A percentile compares a stretch with the other conserved stretches of the same genome.
phyloP scores from a whole-genome alignment of 306 rosid species.

The Senna tora region DNA sequence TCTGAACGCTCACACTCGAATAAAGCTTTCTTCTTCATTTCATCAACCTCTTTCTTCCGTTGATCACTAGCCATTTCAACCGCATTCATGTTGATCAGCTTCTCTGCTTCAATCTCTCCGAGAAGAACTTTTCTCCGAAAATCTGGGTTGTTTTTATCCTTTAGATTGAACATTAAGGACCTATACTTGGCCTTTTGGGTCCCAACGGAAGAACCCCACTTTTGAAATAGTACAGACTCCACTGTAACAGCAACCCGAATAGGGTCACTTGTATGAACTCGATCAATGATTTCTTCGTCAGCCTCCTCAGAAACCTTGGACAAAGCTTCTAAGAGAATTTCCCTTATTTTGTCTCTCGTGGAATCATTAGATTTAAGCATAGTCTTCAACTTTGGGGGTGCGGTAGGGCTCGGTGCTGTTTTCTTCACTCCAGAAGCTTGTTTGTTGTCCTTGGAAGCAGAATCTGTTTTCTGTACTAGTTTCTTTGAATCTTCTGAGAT shows the following conservation, averaged over 20 bases:
- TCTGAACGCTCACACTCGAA: constrained; percentile 75
- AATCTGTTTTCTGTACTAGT: constrained; percentile 48
- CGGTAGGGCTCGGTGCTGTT: constrained; percentile 41
- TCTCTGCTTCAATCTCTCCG: constrained; percentile 64
- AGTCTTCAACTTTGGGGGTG: constrained; percentile 65
- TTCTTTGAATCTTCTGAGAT: constrained; percentile 48
- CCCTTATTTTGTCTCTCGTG: constrained; percentile 73
- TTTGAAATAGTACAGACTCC: constrained; percentile 79
- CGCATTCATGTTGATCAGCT: constrained; percentile 69
- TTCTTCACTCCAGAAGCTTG: constrained; percentile 51
- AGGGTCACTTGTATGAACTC: constrained; percentile 70
- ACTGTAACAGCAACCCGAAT: constrained; percentile 80
- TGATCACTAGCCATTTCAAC: constrained; percentile 91
- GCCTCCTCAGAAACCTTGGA: constrained; percentile 72
- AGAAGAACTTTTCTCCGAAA: constrained; percentile 84
- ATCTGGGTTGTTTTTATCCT: constrained; percentile 86
- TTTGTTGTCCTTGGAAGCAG: constrained; percentile 53
- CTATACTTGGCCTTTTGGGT: constrained; percentile 84
- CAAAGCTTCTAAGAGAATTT: constrained; percentile 69
- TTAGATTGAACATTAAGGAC: constrained; percentile 80
- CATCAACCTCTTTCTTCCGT: constrained; percentile 62
- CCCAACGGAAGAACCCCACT: constrained; percentile 89
- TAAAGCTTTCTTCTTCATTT: constrained; percentile 68
- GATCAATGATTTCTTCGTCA: constrained; percentile 53
- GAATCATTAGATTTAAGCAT: constrained; percentile 74